These are phyloP conservation scores for Areca catechu DNA, from an alignment of 176 grass and related monocot species.

Conservation along the genomic window DNA sequence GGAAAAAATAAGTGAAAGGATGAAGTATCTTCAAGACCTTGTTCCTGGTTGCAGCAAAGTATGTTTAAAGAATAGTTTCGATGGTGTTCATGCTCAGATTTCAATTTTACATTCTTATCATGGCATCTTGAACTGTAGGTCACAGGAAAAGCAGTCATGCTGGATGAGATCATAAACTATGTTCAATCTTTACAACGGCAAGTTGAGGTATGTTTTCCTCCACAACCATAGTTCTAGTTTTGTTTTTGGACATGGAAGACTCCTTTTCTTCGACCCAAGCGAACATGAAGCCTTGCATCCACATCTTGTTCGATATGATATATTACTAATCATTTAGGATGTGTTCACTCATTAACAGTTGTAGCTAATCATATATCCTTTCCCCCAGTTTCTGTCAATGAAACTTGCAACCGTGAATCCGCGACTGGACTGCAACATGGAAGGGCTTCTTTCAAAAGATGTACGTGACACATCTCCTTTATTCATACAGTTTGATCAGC, in stretches of 20 bases:
- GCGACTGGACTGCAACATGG: constrained; percentile 9
- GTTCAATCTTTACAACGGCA: constrained; percentile 23
- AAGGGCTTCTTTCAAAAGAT: constrained; percentile 18
- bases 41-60: constrained; percentile 24
- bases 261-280: too few species aligned
- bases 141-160: constrained; percentile 25
- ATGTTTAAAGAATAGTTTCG: not conserved
- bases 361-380: not conserved
- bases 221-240: not conserved
- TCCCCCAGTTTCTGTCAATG: constrained; percentile 20
- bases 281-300: too few species aligned
- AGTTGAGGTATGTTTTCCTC: constrained; percentile 12
- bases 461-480: not conserved
- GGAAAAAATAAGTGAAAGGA: constrained; percentile 26
- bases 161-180: constrained; percentile 30
- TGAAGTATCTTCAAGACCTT: constrained; percentile 28
- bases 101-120: not conserved
- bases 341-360: not conserved
- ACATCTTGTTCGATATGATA: too few species aligned
- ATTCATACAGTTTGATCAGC: not conserved
- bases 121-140: constrained; percentile 5
- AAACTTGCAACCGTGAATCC: constrained; percentile 24
- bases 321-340: too few species aligned
- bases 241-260: not conserved
- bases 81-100: not conserved